Base-by-base conservation (phyloP, 2,329 filamentous ascomycete genomes). In the Aspergillus latus region DNA sequence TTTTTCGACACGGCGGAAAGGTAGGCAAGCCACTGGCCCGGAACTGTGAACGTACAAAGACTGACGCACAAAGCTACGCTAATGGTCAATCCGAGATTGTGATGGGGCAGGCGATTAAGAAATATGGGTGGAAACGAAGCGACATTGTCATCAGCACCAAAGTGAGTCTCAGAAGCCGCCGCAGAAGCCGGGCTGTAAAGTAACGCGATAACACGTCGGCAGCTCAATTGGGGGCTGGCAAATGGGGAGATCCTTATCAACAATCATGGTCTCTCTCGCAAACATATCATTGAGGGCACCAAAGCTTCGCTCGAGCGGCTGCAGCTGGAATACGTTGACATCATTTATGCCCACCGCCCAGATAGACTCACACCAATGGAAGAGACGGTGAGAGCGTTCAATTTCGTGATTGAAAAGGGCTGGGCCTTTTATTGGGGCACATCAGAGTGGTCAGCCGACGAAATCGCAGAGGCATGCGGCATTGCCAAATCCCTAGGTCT, bases 361-460 rank as follows among this genome's bases (percentile, higher is more conserved):
- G 87, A 90, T 68, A 79, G 84, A 11, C 75, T 72, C 44, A 89
- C 86, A 0, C 87, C 87, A 0, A 89, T 89, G 74, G 85, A 89
- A 70, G 87, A 89, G 76, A 86, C 81, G 0, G 86, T 90, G 39
- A 82, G 86, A 40, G 85, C 86, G 43, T 89, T 90, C 76, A 89
- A 89, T 76, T 78, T 88, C 70, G 74, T 89, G 34, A 89, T 90
- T 70, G 78, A 86, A 68, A 79, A 79, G 0, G 88, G 87, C 53
- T 85, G 88, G 74, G 83, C 84, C 2, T 83, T 90, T 62, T 88
- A 89, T 77, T 88, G 86, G 85, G 86, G 85, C 49, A 88, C 86
- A 0, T 87, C 84, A 0, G 84, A 88, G 70, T 89, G 86, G 86
- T 81, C 78, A 59, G 83, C 85, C 39, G 82, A 85, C 55, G 86